These are phyloP conservation scores for Phalaenopsis aphrodite DNA, from an alignment of 106 monocot species.

Conservation along the genomic window DNA sequence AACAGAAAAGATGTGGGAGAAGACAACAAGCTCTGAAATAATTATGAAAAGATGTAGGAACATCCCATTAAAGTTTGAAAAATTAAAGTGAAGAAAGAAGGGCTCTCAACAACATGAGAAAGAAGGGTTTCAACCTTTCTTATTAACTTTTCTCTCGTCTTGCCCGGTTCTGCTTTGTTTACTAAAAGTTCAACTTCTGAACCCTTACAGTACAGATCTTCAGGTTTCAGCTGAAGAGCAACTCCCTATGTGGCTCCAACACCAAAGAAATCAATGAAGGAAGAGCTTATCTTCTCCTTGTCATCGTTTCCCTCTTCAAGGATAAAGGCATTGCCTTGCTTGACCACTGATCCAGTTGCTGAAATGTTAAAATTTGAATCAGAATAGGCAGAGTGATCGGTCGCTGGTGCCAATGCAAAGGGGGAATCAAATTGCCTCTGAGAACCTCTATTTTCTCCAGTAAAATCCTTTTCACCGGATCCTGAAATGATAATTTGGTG, in stretches of 20 bases:
- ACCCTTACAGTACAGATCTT: neutral
- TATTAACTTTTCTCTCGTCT: neutral
- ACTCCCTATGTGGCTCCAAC: constrained; percentile 3
- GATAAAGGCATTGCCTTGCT: constrained; percentile 3
- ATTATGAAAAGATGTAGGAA: neutral
- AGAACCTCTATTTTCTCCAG: neutral
- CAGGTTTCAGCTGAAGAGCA: neutral
- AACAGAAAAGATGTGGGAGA: no score
- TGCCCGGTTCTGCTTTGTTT: neutral
- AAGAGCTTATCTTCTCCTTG: constrained; percentile 2
- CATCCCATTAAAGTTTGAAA: neutral
- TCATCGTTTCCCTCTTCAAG: constrained; percentile 10
- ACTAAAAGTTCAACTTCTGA: neutral
- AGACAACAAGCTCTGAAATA: neutral
- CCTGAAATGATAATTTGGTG: neutral
- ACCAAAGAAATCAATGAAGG: constrained; percentile 15
- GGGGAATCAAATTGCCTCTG: constrained; percentile 1
- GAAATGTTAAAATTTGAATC: neutral
- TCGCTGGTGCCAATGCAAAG: constrained; percentile 1
- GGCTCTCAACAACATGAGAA: neutral
- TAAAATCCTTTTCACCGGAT: neutral
- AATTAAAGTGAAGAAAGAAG: neutral
- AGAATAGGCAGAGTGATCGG: constrained; percentile 1
- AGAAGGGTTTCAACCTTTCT: no score
- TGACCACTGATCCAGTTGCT: neutral